A percentile compares a stretch with the other conserved stretches of the same genome.
phyloP scores from a whole-genome alignment of 73 alveolate species.

The Stentor coeruleus region DNA sequence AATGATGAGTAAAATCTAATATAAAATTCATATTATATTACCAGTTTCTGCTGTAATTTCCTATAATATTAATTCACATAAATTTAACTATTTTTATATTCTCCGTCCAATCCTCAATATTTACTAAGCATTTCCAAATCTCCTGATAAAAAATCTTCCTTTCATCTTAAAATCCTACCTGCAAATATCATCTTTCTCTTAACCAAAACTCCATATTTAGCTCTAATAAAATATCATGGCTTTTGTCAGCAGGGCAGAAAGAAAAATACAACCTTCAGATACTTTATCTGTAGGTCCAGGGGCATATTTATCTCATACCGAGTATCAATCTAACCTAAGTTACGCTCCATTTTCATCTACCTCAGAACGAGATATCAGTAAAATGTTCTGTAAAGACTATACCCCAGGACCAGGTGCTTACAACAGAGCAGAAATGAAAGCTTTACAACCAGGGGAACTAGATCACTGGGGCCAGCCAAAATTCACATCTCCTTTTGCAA shows the following conservation, averaged over 20 bases:
- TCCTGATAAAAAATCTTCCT: too few relatives aligned
- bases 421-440: background rate
- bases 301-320: slow-evolving; percentile 31
- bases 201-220: too few relatives aligned
- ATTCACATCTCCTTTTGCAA: slow-evolving; percentile 30
- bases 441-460: background rate
- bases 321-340: background rate
- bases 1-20: too few relatives aligned
- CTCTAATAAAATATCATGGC: slow-evolving; percentile 24
- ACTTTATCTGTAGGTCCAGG: slow-evolving; percentile 39
- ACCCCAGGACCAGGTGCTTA: slow-evolving; percentile 55
- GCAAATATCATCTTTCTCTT: too few relatives aligned
- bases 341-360: slow-evolving; percentile 31
- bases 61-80: too few relatives aligned
- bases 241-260: slow-evolving; percentile 29
- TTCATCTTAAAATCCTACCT: too few relatives aligned
- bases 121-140: too few relatives aligned
- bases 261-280: background rate
- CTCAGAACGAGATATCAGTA: slow-evolving; percentile 23
- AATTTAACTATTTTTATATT: too few relatives aligned
- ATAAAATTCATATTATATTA: too few relatives aligned
- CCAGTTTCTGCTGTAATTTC: too few relatives aligned
- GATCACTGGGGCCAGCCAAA: slow-evolving; percentile 24
- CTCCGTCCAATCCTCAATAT: too few relatives aligned
- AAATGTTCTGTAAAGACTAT: background rate